Conservation (phyloP, 768 basidiomycete species). For the Lanmaoa pseudosensibilis region DNA sequence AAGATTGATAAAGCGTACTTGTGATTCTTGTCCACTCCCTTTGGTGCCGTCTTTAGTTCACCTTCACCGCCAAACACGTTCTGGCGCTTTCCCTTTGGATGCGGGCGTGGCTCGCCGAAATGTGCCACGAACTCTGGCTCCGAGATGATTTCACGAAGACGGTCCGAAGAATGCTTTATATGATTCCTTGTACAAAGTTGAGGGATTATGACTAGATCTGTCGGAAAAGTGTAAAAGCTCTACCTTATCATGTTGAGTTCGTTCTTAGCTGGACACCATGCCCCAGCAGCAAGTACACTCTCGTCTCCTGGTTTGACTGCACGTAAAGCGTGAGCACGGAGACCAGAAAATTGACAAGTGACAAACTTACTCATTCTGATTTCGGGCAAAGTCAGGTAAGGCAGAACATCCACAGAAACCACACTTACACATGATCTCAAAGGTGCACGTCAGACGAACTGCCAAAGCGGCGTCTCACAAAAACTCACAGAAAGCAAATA, state of each 20-base stretch:
- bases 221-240: constrained; percentile 1
- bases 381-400: neutral
- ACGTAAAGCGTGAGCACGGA: constrained; percentile 7
- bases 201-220: neutral
- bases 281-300: constrained; percentile 75
- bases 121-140: constrained; percentile 67
- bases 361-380: constrained; percentile 24
- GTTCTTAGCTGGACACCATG: constrained; percentile 77
- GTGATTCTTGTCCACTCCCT: constrained; percentile 84
- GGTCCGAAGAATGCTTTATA: constrained; percentile 58
- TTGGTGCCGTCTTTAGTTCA: constrained; percentile 88
- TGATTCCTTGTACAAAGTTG: constrained; percentile 46
- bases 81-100: constrained; percentile 59
- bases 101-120: constrained; percentile 71
- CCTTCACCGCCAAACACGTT: constrained; percentile 89
- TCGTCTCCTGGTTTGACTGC: constrained; percentile 65
- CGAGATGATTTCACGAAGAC: constrained; percentile 67
- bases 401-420: neutral
- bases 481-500: constrained; percentile 80
- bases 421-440: constrained; percentile 26
- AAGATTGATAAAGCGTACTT: constrained; percentile 43
- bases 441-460: constrained; percentile 8
- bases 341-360: neutral
- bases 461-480: neutral
- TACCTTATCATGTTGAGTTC: constrained; percentile 78